These are phyloP conservation scores for Canna indica DNA, from an alignment of 176 grass and related monocot genomes.

Conservation along the genomic window DNA sequence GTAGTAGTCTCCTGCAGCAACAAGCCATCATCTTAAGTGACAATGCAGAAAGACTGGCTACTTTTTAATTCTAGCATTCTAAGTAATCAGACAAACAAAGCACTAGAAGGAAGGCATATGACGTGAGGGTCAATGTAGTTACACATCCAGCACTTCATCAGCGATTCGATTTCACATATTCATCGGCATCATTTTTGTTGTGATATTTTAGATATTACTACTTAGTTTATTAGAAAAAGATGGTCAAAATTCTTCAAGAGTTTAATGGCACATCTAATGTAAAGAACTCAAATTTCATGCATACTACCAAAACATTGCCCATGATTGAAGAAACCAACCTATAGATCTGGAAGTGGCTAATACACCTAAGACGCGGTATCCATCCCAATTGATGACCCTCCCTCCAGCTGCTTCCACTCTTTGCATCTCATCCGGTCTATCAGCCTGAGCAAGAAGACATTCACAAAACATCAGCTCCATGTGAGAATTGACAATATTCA, in stretches of 20 bases:
- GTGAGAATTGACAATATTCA: not conserved
- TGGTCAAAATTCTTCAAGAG: too few species aligned
- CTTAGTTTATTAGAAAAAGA: too few species aligned
- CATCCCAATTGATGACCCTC: constrained; percentile 81
- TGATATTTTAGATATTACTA: too few species aligned
- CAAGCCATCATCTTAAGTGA: not conserved
- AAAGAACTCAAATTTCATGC: not conserved
- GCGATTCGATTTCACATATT: too few species aligned
- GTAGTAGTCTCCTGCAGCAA: constrained; percentile 64
- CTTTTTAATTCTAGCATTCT: too few species aligned
- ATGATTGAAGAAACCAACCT: constrained; percentile 28
- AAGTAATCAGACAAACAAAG: too few species aligned
- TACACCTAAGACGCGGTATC: constrained; percentile 62
- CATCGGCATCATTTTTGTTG: too few species aligned
- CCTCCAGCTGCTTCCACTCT: constrained; percentile 78
- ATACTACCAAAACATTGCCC: not conserved
- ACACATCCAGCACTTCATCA: too few species aligned
- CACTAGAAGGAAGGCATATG: too few species aligned
- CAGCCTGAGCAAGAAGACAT: constrained; percentile 29
- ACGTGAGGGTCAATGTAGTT: too few species aligned
- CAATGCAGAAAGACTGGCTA: too few species aligned
- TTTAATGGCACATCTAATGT: too few species aligned
- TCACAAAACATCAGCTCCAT: not conserved
- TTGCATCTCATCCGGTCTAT: constrained; percentile 65
- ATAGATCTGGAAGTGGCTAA: constrained; percentile 84